These are phyloP conservation scores for Lachnellula hyalina DNA, from an alignment of 2,329 filamentous ascomycete genomes.

Conservation along the genomic window DNA sequence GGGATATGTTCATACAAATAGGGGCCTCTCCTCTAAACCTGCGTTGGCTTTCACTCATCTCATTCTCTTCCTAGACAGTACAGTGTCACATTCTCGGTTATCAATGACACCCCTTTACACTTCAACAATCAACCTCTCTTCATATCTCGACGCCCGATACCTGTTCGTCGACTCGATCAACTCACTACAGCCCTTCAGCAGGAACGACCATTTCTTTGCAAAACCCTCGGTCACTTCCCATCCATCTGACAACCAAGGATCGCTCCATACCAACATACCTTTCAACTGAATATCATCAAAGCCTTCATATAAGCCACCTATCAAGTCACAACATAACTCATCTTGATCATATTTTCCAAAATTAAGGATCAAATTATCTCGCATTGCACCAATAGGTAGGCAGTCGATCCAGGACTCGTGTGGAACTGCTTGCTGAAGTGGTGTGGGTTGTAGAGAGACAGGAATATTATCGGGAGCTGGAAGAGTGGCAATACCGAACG, in stretches of 20 bases:
- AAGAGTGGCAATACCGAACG: not conserved
- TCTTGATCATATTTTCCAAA: constrained; percentile 6
- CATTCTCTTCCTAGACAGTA: too few relatives aligned
- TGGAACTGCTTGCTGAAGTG: constrained; percentile 7
- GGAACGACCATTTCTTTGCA: constrained; percentile 40
- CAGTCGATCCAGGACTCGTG: constrained; percentile 14
- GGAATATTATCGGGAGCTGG: constrained; percentile 2
- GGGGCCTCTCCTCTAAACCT: too few relatives aligned
- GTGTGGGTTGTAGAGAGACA: constrained; percentile 6
- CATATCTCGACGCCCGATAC: constrained; percentile 23
- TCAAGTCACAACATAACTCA: constrained; percentile 9
- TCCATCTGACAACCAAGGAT: constrained; percentile 37
- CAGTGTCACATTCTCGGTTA: too few relatives aligned
- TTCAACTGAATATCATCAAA: constrained; percentile 10
- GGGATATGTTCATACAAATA: too few relatives aligned
- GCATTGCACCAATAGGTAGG: constrained; percentile 7
- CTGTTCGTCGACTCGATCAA: constrained; percentile 33
- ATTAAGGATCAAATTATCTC: constrained; percentile 13
- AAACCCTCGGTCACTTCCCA: constrained; percentile 45
- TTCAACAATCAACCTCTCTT: constrained; percentile 7
- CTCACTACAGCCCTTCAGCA: constrained; percentile 35
- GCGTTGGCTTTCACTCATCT: too few relatives aligned
- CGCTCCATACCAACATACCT: constrained; percentile 36
- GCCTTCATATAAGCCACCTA: constrained; percentile 10
- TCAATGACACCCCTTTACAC: not conserved